These are phyloP conservation scores for Verticillium nonalfalfae DNA, from an alignment of 2,329 filamentous ascomycete species.

Conservation along the genomic window DNA sequence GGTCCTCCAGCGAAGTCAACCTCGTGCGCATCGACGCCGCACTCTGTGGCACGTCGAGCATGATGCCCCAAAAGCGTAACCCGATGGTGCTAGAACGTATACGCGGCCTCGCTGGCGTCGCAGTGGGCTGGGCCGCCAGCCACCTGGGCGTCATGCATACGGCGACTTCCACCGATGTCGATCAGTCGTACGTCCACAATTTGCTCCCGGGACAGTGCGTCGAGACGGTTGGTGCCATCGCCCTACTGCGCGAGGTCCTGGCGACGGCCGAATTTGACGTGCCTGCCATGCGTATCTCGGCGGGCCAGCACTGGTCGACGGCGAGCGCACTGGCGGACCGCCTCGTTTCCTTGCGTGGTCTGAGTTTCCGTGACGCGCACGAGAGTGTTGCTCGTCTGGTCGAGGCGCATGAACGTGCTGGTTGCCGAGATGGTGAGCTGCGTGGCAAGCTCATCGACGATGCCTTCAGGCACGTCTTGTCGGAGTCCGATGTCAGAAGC, in stretches of 20 bases:
- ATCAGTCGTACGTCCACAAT: slow-evolving; percentile 2
- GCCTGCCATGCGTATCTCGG: background rate
- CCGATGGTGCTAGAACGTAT: slow-evolving; percentile 7
- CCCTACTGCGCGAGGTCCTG: slow-evolving; percentile 5
- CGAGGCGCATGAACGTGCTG: background rate
- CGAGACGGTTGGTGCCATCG: slow-evolving; percentile 4
- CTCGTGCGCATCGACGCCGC: slow-evolving; percentile 5
- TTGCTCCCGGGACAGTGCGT: background rate
- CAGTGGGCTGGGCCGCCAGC: slow-evolving; percentile 4
- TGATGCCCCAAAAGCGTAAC: slow-evolving; percentile 10
- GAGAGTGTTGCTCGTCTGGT: slow-evolving; percentile 6
- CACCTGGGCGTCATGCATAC: slow-evolving; percentile 1
- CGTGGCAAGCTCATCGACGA: background rate
- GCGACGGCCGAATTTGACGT: slow-evolving; percentile 1
- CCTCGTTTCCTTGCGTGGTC: slow-evolving; percentile 5
- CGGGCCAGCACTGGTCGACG: slow-evolving; percentile 6
- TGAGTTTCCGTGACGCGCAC: slow-evolving; percentile 7
- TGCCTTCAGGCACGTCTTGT: background rate
- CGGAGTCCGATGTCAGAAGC: background rate
- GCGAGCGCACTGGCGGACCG: slow-evolving; percentile 7
- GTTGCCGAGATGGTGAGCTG: background rate
- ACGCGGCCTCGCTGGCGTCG: slow-evolving; percentile 4
- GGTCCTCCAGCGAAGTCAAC: slow-evolving; percentile 5
- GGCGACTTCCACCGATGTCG: slow-evolving; percentile 4
- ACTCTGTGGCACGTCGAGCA: slow-evolving; percentile 9